Conservation (phyloP, 2,329 filamentous ascomycete genomes). For the Aspergillus hiratsukae region DNA sequence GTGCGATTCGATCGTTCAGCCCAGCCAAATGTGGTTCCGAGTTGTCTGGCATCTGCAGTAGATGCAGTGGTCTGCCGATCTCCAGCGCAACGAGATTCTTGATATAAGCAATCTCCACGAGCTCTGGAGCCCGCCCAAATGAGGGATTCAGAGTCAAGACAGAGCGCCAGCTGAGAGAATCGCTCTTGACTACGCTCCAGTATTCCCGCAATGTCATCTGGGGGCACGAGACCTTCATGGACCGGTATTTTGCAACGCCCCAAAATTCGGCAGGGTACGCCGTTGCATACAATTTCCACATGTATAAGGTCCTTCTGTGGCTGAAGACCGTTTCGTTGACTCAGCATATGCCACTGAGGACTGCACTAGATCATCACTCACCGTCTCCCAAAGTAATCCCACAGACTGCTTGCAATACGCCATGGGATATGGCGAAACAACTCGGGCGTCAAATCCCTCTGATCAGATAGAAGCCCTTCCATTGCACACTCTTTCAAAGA, state of each 20-base stretch:
- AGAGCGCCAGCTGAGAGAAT: constrained; percentile 30
- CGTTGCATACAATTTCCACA: constrained; percentile 41
- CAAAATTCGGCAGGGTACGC: constrained; percentile 35
- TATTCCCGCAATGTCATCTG: constrained; percentile 32
- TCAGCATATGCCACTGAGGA: not conserved
- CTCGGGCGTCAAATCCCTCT: constrained; percentile 30
- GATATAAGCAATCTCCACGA: constrained; percentile 36
- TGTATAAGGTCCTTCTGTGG: constrained; percentile 35
- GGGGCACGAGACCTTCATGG: constrained; percentile 26
- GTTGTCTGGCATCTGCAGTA: constrained; percentile 4
- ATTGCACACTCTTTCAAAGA: constrained; percentile 34
- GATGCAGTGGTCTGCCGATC: constrained; percentile 21
- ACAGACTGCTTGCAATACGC: constrained; percentile 36
- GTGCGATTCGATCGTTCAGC: constrained; percentile 38
- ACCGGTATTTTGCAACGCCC: constrained; percentile 23
- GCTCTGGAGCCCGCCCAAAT: constrained; percentile 28
- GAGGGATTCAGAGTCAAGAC: constrained; percentile 32
- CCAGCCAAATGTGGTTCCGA: constrained; percentile 12
- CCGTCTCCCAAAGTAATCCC: constrained; percentile 35
- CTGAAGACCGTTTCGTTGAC: constrained; percentile 16
- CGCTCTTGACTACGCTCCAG: constrained; percentile 30
- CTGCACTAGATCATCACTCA: constrained; percentile 16
- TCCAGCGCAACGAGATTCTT: constrained; percentile 40
- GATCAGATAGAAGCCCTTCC: constrained; percentile 29
- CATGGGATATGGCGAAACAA: constrained; percentile 38